Base-by-base conservation (phyloP, 169 alveolate species). In the Perkinsus chesapeaki region DNA sequence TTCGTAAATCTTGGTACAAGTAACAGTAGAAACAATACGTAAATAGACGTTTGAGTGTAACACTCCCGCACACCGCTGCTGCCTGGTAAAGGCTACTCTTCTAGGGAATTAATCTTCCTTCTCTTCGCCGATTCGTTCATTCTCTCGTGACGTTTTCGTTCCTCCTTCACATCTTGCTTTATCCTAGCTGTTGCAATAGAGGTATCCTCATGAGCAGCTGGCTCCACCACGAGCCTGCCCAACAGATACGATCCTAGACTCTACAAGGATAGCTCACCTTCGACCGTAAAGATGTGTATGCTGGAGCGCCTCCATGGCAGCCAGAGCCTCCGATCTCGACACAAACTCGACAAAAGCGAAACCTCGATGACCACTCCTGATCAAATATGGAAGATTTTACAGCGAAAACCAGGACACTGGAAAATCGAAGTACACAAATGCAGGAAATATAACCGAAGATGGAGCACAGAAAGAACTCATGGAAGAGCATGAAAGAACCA, bases 221-320 rank as follows among this genome's bases (percentile, higher is more conserved):
- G 92, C 72, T 98, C 98, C 39, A 98, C 95, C 34, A 98, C 96
- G 34, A 98, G 94, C 73, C 98, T 91, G 92, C 16, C n/a, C 36
- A 39, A 7, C 16, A 10, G 27, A 20, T 1, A 7, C 60, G 12
- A n/a, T 91, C n/a, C 60, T 39, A 12, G 16, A 5, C 23, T 39
- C 47, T 20, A 7, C 60, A 16, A 20, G n/a, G n/a, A 16, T 7
- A 91, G 47, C 94, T 27, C 47, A 98, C 97, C 27, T 98, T 39
- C 99, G 94, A 16, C 99, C 99, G 96, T 98, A 98, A 39, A 98
- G 95, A 95, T 98, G 99, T 19, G 98, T 94, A 93, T 98, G 98
- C 82, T 97, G 97, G 91, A 98, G 96, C 34, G 96, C 95, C 39
- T 98, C 98, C 90, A 97, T 94, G 20, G 99, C 99, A 48, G 95